Evolutionary conservation across 1,284 basidiomycete genomes (phyloP).

Genomic region (Ceratobasidium sp.): DNA sequence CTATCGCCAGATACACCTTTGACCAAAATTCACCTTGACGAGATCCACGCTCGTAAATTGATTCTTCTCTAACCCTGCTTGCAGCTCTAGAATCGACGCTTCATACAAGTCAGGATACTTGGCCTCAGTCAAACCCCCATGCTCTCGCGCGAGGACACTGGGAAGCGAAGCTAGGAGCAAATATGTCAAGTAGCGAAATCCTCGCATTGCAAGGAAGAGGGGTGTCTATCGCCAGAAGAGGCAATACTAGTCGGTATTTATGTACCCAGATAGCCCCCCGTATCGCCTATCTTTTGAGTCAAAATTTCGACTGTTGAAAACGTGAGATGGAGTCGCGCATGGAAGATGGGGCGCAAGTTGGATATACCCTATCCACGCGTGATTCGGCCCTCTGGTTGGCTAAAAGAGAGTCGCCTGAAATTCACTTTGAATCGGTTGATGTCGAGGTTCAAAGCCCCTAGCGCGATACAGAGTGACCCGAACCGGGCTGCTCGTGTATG

Average conservation of each 20-base stretch:
- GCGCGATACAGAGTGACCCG: no score
- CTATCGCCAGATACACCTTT: neutral
- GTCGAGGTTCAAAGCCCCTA: no score
- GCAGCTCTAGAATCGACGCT: constrained; percentile 61
- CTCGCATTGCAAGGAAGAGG: neutral
- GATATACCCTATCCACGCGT: no score
- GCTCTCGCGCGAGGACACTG: neutral
- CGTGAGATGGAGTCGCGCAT: no score
- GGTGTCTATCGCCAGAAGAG: neutral
- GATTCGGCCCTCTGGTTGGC: no score
- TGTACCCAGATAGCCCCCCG: no score
- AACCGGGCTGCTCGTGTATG: no score
- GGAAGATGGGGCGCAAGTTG: no score
- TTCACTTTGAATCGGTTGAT: no score
- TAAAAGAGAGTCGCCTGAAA: no score
- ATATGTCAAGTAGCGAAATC: neutral
- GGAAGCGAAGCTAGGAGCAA: constrained; percentile 4
- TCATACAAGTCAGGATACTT: constrained; percentile 61
- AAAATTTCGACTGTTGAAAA: no score
- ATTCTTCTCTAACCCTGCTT: constrained; percentile 57
- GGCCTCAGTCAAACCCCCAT: neutral
- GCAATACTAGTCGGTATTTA: neutral
- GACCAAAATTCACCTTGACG: constrained; percentile 56
- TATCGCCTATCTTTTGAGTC: no score
- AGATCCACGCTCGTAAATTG: constrained; percentile 62